Conservation (phyloP, 129 eudicot species). For the Tagetes erecta region DNA sequence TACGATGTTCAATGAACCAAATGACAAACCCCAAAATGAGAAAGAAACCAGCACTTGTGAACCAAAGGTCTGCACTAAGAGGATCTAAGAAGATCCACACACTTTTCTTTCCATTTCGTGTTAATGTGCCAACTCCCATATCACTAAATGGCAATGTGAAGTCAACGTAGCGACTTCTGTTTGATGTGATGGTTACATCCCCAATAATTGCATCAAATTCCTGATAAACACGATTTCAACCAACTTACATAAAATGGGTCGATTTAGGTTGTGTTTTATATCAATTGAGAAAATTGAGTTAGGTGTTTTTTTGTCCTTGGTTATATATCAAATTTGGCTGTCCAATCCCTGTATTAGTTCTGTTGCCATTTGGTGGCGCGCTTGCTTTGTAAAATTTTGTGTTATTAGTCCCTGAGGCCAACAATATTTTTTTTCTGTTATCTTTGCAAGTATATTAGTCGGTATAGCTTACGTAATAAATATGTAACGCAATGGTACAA, state of each 20-base stretch:
- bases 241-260: not conserved
- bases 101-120: conserved; percentile 20
- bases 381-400: no score
- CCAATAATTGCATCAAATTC: conserved; percentile 51
- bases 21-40: conserved; percentile 32
- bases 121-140: conserved; percentile 35
- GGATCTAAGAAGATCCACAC: conserved; percentile 51
- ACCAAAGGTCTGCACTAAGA: conserved; percentile 40
- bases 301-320: no score
- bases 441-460: no score
- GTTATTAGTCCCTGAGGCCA: no score
- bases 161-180: conserved; percentile 44
- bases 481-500: no score
- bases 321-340: no score
- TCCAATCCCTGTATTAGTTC: no score
- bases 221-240: conserved; percentile 4
- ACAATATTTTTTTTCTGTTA: no score
- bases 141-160: conserved; percentile 50
- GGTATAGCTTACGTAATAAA: no score
- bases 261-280: not conserved
- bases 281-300: no score
- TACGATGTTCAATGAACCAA: conserved; percentile 44
- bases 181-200: conserved; percentile 49
- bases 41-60: conserved; percentile 33
- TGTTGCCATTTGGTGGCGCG: no score